phyloP scores from a whole-genome alignment of 306 rosid species.

The Prunus mume region DNA sequence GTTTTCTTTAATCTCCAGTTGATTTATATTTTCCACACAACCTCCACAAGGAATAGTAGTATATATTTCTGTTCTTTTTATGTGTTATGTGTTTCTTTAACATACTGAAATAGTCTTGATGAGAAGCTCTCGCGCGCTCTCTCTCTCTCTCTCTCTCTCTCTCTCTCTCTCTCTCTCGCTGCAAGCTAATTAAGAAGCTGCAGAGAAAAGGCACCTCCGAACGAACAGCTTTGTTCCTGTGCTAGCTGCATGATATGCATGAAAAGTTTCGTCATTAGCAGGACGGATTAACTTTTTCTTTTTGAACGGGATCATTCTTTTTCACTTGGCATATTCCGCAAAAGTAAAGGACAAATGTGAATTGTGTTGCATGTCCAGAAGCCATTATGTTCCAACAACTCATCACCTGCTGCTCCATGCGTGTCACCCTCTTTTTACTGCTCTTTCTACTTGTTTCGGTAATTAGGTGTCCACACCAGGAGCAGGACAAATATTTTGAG shows the following conservation, averaged over 20 bases:
- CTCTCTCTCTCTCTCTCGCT: no score
- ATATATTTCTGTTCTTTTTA: no score
- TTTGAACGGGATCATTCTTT: not conserved
- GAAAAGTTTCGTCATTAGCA: not conserved
- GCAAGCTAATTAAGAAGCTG: no score
- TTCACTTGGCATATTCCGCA: not conserved
- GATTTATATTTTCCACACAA: not conserved
- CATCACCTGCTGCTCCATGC: not conserved
- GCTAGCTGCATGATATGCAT: not conserved
- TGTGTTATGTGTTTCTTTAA: not conserved
- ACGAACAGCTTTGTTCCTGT: no score
- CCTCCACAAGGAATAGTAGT: not conserved
- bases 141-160: no score
- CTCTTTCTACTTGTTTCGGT: not conserved
- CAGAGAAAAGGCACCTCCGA: no score
- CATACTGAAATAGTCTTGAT: not conserved
- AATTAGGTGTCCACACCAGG: not conserved
- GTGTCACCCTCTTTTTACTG: not conserved
- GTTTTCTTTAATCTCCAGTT: not conserved
- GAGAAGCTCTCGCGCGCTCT: no score
- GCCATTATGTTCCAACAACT: not conserved
- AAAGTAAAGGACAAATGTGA: not conserved
- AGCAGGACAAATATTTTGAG: no score
- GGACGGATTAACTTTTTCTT: not conserved
- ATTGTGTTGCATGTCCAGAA: not conserved